A percentile compares a stretch with the other conserved stretches of the same genome.
phyloP scores from a whole-genome alignment of 2,329 filamentous ascomycete genomes.

The Colletotrichum sp. region DNA sequence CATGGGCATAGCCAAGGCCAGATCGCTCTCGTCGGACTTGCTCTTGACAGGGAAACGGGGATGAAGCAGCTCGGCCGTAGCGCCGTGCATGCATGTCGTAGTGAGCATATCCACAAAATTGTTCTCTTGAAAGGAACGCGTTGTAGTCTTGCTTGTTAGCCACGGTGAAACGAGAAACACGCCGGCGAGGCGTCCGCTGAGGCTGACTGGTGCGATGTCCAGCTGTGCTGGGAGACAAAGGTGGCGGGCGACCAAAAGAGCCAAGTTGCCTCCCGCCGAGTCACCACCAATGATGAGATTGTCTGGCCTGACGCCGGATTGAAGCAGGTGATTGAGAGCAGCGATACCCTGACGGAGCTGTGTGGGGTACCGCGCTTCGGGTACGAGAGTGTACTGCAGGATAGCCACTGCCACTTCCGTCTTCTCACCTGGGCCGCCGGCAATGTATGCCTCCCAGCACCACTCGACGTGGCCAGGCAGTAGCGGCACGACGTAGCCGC shows the following conservation, averaged over 20 bases:
- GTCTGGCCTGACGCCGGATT: constrained; percentile 29
- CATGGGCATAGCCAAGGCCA: constrained; percentile 32
- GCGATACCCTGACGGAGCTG: constrained; percentile 21
- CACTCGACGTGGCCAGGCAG: constrained; percentile 27
- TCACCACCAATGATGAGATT: constrained; percentile 40
- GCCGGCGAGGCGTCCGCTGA: constrained; percentile 31
- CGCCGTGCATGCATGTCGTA: background rate
- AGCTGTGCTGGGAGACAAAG: constrained; percentile 33
- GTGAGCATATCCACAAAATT: constrained; percentile 38
- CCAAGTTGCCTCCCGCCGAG: constrained; percentile 40
- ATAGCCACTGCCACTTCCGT: constrained; percentile 18
- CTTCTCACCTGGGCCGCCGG: background rate
- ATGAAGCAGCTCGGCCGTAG: background rate
- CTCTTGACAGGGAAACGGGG: constrained; percentile 14
- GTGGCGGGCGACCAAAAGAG: constrained; percentile 35
- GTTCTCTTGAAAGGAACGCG: constrained; percentile 31
- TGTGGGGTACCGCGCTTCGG: constrained; percentile 13
- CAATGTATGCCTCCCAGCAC: constrained; percentile 30
- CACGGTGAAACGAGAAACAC: constrained; percentile 38
- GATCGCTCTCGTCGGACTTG: constrained; percentile 16
- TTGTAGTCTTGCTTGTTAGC: constrained; percentile 26
- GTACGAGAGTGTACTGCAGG: constrained; percentile 21
- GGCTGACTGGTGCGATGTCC: constrained; percentile 21
- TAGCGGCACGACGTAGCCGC: constrained; percentile 29
- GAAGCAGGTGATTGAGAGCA: constrained; percentile 34